phyloP scores from a whole-genome alignment of 2,329 filamentous ascomycete genomes.

The Aspergillus piperis region DNA sequence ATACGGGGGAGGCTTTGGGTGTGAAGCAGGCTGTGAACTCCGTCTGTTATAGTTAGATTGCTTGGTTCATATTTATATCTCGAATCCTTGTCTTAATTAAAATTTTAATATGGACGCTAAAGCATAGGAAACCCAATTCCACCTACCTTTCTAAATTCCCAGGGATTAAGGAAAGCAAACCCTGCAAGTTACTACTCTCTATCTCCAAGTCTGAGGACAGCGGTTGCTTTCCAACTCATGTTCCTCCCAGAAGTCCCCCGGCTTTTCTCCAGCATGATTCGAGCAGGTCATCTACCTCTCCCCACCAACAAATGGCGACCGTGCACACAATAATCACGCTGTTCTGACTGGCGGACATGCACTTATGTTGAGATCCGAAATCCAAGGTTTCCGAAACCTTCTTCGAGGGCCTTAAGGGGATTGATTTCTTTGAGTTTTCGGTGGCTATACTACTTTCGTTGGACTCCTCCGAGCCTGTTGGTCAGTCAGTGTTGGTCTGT shows the following conservation, averaged over 20 bases:
- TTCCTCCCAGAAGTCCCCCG: not conserved
- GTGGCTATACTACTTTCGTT: not conserved
- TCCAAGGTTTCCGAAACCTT: not conserved
- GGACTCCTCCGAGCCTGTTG: not conserved
- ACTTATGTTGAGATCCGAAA: not conserved
- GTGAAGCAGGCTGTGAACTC: not conserved
- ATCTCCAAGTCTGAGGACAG: not conserved
- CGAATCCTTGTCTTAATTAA: not conserved
- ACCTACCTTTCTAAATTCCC: not conserved
- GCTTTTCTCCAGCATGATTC: not conserved
- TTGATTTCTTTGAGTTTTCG: not conserved
- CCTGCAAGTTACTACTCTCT: not conserved
- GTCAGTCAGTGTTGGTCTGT: not conserved
- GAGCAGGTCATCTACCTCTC: not conserved
- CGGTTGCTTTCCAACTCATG: not conserved
- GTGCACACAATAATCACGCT: not conserved
- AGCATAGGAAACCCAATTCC: not conserved
- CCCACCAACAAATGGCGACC: not conserved
- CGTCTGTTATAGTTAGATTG: not conserved
- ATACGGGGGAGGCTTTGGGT: not conserved
- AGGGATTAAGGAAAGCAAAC: not conserved
- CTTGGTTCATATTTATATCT: not conserved
- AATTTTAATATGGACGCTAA: not conserved
- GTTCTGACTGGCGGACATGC: not conserved
- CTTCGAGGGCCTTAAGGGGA: not conserved